Percentiles rank a stretch among this genome's conserved stretches.
phyloP scores from a whole-genome alignment of 2,329 filamentous ascomycete species.

The Fusarium buxicola region DNA sequence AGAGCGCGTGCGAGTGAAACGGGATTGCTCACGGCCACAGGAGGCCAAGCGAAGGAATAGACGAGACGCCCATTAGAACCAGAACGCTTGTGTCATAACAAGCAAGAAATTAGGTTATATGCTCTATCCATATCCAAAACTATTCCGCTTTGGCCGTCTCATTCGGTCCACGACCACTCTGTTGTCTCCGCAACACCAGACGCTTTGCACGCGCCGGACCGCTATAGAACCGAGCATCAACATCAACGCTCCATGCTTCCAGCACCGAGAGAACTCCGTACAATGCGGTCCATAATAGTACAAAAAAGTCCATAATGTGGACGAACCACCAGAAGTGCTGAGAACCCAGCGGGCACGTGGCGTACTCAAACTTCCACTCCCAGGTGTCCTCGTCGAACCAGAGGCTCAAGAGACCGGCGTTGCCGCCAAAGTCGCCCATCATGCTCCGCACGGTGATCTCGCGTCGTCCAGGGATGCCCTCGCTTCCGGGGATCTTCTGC shows the following conservation, averaged over 20 bases:
- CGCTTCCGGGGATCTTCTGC: slow-evolving; percentile 54
- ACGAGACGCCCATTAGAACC: slow-evolving; percentile 4
- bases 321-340: slow-evolving; percentile 97
- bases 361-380: slow-evolving; percentile 87
- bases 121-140: slow-evolving; percentile 38
- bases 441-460: slow-evolving; percentile 97
- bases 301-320: slow-evolving; percentile 76
- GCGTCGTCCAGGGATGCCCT: slow-evolving; percentile 72
- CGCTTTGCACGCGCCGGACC: slow-evolving; percentile 33
- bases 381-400: slow-evolving; percentile 83
- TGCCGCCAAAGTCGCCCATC: slow-evolving; percentile 97
- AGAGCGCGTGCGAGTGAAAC: background rate
- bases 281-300: slow-evolving; percentile 48
- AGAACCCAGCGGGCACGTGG: slow-evolving; percentile 80
- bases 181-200: slow-evolving; percentile 14
- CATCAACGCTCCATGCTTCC: slow-evolving; percentile 50
- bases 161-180: slow-evolving; percentile 20
- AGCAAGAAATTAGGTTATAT: slow-evolving; percentile 15
- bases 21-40: slow-evolving; percentile 13
- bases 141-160: slow-evolving; percentile 34
- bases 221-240: slow-evolving; percentile 46
- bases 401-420: slow-evolving; percentile 85
- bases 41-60: slow-evolving; percentile 14
- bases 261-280: slow-evolving; percentile 45
- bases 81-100: slow-evolving; percentile 35